Conservation (phyloP, 2,329 filamentous ascomycete genomes). For the Apiospora hydei region DNA sequence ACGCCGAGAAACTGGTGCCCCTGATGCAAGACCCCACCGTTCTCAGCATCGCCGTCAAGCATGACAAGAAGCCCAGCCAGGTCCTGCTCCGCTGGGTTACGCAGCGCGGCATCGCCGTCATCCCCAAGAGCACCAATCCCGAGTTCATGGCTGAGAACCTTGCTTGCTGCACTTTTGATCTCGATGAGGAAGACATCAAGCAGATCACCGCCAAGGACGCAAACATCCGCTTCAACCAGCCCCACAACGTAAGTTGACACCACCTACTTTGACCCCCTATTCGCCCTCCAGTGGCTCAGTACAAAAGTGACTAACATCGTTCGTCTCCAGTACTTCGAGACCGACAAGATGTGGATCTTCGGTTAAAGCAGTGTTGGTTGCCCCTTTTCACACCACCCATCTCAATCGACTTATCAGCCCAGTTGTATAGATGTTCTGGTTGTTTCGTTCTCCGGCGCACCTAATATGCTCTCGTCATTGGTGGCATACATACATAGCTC, state of each 20-base stretch:
- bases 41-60: conserved; percentile 70
- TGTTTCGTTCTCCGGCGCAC: neutral
- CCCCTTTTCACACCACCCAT: neutral
- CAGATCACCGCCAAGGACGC: conserved; percentile 70
- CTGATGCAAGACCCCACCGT: conserved; percentile 76
- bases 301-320: neutral
- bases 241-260: conserved; percentile 65
- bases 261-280: neutral
- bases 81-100: conserved; percentile 88
- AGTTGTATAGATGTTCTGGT: neutral
- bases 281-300: neutral
- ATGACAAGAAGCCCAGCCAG: conserved; percentile 78
- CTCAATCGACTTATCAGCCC: neutral
- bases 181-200: conserved; percentile 70
- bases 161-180: conserved; percentile 69
- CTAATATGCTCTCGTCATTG: neutral
- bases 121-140: conserved; percentile 74
- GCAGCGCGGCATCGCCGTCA: conserved; percentile 80
- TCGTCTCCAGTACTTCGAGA: conserved; percentile 59
- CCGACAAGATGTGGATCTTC: conserved; percentile 65
- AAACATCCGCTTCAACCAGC: conserved; percentile 79
- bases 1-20: conserved; percentile 69
- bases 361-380: conserved; percentile 47
- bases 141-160: conserved; percentile 70
- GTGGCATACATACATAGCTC: conserved; percentile 18